Evolutionary conservation across 2,329 filamentous ascomycete species (phyloP), one percentile per base, ranked within the genome.

Genomic region (Sporothrix curviconia): DNA sequence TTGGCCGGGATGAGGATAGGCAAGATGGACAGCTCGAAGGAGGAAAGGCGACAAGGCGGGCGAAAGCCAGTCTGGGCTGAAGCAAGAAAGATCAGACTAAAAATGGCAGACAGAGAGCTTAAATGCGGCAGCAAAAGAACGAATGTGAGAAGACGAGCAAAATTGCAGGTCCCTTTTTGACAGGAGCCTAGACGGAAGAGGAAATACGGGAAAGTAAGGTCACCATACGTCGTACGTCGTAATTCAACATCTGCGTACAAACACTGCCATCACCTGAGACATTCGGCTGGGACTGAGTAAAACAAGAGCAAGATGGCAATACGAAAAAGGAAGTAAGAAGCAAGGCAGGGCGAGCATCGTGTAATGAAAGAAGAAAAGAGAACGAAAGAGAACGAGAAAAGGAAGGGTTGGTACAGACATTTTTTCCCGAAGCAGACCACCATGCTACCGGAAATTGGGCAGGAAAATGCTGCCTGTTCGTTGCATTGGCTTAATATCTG

Each of bases 1-100:
- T 53, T 53, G 37, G 36, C 50, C 37, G 50, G 50, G 37, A 53
- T 53, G 37, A 42, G 25, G 50, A 53, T 53, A 22, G 37, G 50
- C 50, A 43, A 24, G 12, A 14, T 24, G 34, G 24, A n/a, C 19
- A 14, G 30, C 47, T 50, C 25, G 47, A 19, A n/a, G 30, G 37
- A 25, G 47, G 34, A 39, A 51, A 40, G 49, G 49, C 22, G 50
- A 22, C 24, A 12, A 7, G n/a, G 50, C n/a, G 9, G n/a, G n/a
- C n/a, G n/a, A n/a, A n/a, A n/a, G 36, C 50, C 32, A 14, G 6
- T 8, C 36, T 4, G 4, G 15, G 36, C 4, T 37, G 36, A n/a
- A n/a, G 11, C 36, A 14, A 37, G 36, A 37, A 14, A 30, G 14
- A n/a, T 14, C 6, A 5, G 24, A 46, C 15, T 3, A n/a, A 24